Evolutionary conservation across 371 early-diverging fungal genomes (phyloP).

Genomic region (Mortierella sp.): DNA sequence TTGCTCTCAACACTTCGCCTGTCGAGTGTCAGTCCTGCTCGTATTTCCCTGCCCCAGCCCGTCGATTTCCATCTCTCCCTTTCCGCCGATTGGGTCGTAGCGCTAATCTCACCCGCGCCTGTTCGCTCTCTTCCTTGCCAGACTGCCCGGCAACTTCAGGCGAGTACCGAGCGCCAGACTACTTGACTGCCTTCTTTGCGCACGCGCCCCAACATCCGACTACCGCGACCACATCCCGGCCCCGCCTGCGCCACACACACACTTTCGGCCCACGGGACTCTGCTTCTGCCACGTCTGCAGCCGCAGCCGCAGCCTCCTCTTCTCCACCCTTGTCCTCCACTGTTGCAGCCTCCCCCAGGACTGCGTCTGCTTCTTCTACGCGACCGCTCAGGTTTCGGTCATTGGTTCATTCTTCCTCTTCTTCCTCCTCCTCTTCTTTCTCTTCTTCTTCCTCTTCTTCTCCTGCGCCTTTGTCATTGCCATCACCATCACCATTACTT

Average conservation of each 20-base stretch:
- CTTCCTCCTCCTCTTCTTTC: neutral
- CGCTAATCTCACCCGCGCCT: too few species aligned
- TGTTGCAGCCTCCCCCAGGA: neutral
- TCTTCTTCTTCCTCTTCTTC: constrained; percentile 1
- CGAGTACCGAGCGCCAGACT: constrained; percentile 34
- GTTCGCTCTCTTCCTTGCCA: too few species aligned
- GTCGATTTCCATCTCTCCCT: neutral
- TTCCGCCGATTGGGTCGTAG: too few species aligned
- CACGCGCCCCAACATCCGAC: constrained; percentile 14
- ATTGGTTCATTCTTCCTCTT: too few species aligned
- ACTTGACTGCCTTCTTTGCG: constrained; percentile 46
- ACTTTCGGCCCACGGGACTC: neutral
- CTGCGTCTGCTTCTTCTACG: neutral
- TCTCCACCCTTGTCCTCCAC: too few species aligned
- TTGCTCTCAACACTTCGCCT: constrained; percentile 47
- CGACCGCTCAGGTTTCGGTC: too few species aligned
- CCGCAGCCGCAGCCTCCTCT: constrained; percentile 4
- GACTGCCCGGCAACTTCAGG: too few species aligned
- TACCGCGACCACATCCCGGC: neutral
- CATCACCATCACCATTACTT: constrained; percentile 2
- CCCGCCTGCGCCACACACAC: neutral
- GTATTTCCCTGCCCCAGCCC: neutral
- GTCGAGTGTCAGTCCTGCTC: constrained; percentile 50
- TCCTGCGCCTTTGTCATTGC: neutral
- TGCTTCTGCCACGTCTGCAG: neutral